A percentile compares a stretch with the other conserved stretches of the same genome.
Conservation (phyloP, 129 eudicot genomes). For the Helianthus annuus region DNA sequence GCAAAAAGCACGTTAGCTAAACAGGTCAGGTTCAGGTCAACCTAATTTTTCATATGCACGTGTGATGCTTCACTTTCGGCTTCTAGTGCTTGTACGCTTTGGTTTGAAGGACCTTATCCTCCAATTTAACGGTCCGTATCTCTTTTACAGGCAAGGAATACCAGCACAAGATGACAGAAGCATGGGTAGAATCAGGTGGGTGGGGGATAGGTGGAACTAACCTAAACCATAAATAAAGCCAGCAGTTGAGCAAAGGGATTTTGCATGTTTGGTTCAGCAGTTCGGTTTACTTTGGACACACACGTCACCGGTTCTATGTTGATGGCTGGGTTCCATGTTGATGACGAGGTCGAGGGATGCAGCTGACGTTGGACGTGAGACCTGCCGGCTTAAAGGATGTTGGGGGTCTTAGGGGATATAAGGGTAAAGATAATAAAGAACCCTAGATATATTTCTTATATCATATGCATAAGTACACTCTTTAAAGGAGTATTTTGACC, state of each 20-base stretch:
- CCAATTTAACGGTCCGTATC: background rate
- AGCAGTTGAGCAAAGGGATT: background rate
- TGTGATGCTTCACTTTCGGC: background rate
- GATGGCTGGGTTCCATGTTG: background rate
- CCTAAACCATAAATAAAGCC: background rate
- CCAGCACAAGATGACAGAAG: background rate
- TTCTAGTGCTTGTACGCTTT: background rate
- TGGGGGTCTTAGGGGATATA: background rate
- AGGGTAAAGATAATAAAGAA: background rate
- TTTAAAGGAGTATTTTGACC: background rate
- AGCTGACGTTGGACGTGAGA: background rate
- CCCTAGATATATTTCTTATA: background rate
- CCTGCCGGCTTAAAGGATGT: background rate
- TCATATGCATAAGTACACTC: background rate
- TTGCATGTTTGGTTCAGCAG: background rate
- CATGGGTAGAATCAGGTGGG: background rate
- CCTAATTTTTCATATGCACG: constrained; percentile 17
- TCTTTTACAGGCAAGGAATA: background rate
- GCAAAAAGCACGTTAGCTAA: no score
- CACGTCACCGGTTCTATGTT: background rate
- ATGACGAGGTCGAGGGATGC: background rate
- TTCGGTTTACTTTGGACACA: background rate
- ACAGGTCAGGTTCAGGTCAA: no score
- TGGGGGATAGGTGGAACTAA: background rate
- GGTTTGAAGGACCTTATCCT: background rate